These are phyloP conservation scores for Mollisia scopiformis DNA, from an alignment of 2,329 filamentous ascomycete genomes.

Conservation along the genomic window DNA sequence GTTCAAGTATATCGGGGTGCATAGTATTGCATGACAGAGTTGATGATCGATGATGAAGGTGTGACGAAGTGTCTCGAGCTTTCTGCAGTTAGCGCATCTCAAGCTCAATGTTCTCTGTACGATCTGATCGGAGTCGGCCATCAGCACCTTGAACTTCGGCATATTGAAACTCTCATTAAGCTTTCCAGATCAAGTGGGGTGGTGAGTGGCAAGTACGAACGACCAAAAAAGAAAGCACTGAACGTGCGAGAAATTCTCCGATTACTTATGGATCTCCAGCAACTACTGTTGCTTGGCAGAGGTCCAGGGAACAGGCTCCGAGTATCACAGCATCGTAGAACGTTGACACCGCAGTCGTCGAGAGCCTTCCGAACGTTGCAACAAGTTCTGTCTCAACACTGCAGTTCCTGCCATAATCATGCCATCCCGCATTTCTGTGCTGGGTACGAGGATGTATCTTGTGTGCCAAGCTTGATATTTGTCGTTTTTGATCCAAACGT, in stretches of 20 bases:
- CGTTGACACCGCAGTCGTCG: neutral
- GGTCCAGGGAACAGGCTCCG: neutral
- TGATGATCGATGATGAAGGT: neutral
- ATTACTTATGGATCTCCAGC: no score
- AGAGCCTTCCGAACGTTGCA: neutral
- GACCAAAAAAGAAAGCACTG: neutral
- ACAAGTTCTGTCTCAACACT: neutral
- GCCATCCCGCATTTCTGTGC: neutral
- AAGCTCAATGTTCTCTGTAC: neutral
- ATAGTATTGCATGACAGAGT: slow-evolving; percentile 9
- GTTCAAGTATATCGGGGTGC: slow-evolving; percentile 1
- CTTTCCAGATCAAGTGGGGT: neutral
- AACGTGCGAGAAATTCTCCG: neutral
- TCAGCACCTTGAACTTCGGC: neutral
- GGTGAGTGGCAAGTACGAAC: neutral
- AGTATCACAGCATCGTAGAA: neutral
- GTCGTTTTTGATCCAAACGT: neutral
- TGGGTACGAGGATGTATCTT: neutral
- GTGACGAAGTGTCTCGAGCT: neutral
- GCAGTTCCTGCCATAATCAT: neutral
- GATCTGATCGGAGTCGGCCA: neutral
- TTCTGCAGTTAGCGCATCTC: neutral
- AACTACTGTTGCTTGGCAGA: neutral
- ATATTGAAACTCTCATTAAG: neutral
- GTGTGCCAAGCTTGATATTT: neutral